A percentile compares a stretch with the other conserved stretches of the same genome.
phyloP scores from a whole-genome alignment of 345 rosid species.

The Punica granatum region DNA sequence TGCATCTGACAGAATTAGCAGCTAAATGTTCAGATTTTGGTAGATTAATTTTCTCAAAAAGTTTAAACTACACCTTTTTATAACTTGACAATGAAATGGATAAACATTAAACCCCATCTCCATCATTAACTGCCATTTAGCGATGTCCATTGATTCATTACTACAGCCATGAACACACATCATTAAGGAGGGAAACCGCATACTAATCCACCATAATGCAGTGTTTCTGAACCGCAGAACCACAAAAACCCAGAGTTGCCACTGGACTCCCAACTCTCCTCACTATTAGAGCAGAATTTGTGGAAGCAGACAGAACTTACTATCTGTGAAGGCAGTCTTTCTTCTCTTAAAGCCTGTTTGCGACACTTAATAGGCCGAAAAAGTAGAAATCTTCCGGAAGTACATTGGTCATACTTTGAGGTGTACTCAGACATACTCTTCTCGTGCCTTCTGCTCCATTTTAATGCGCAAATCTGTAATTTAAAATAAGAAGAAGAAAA shows the following conservation, averaged over 20 bases:
- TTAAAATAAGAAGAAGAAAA: background rate
- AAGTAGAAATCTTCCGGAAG: slow-evolving; percentile 66
- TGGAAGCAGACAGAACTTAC: too few relatives aligned
- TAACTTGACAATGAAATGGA: too few relatives aligned
- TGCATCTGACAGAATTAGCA: background rate
- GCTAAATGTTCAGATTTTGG: background rate
- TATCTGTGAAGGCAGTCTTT: slow-evolving; percentile 75
- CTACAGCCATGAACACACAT: background rate
- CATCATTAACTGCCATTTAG: background rate
- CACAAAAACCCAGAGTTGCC: too few relatives aligned
- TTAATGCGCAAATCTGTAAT: slow-evolving; percentile 74
- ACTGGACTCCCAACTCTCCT: too few relatives aligned
- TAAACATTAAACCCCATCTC: background rate
- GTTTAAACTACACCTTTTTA: too few relatives aligned
- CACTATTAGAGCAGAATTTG: too few relatives aligned
- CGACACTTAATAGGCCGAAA: slow-evolving; percentile 83
- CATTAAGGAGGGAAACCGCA: too few relatives aligned
- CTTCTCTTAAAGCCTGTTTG: slow-evolving; percentile 68
- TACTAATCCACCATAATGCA: too few relatives aligned
- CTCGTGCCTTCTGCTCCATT: slow-evolving; percentile 88
- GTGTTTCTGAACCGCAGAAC: too few relatives aligned
- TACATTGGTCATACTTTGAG: slow-evolving; percentile 76
- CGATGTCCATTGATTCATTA: background rate
- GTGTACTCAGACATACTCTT: slow-evolving; percentile 70
- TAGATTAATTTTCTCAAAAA: too few relatives aligned